Evolutionary conservation across 2,329 filamentous ascomycete genomes (phyloP).

Genomic region (Neocucurbitaria cava): DNA sequence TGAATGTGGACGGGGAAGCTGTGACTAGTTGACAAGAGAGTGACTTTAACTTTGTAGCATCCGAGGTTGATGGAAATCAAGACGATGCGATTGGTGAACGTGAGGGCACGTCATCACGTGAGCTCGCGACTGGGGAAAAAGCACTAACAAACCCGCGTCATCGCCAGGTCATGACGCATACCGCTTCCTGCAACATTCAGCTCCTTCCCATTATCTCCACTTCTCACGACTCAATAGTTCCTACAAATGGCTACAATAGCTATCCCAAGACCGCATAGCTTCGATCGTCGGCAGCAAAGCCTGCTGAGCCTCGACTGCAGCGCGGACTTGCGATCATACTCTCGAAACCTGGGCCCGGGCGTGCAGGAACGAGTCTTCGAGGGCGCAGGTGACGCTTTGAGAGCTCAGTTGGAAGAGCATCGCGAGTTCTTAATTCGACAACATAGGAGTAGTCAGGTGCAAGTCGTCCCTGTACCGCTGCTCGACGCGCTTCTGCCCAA

Average conservation of each 20-base stretch:
- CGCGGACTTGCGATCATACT: constrained; percentile 26
- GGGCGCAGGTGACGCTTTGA: constrained; percentile 25
- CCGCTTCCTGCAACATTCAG: background rate
- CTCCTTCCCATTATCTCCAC: background rate
- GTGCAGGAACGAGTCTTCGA: constrained; percentile 29
- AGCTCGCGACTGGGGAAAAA: background rate
- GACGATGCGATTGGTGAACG: background rate
- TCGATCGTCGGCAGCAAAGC: constrained; percentile 24
- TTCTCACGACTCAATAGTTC: background rate
- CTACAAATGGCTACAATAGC: constrained; percentile 13
- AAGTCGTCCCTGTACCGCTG: constrained; percentile 16
- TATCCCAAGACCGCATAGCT: constrained; percentile 6
- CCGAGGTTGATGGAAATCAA: background rate
- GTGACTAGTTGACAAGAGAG: no score
- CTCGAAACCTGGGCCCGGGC: constrained; percentile 29
- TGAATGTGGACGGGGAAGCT: no score
- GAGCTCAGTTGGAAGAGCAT: constrained; percentile 28
- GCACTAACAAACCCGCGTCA: constrained; percentile 12
- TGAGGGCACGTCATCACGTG: constrained; percentile 1
- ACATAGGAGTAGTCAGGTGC: constrained; percentile 5
- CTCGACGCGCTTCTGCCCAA: constrained; percentile 18
- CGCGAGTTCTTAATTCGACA: constrained; percentile 24
- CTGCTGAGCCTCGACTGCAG: constrained; percentile 31
- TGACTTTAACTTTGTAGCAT: no score
- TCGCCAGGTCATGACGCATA: background rate